Evolutionary conservation across 805 yeast species (phyloP).

Genomic region (Ogataea neopini): DNA sequence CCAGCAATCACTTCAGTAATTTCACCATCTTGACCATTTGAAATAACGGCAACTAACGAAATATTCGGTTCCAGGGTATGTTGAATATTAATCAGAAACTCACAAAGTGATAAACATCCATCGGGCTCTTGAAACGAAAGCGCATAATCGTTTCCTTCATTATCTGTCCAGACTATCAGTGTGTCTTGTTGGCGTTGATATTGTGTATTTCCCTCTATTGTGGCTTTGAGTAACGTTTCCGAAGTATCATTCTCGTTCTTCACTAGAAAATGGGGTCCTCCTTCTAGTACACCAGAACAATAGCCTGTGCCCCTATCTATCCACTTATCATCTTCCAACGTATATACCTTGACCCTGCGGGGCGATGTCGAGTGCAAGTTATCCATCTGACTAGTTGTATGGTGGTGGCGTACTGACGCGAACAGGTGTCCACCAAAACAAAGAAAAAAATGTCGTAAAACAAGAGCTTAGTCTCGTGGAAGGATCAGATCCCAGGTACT

Average conservation of each 20-base stretch:
- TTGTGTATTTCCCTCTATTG: conserved; percentile 71
- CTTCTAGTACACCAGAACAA: conserved; percentile 69
- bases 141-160: conserved; percentile 72
- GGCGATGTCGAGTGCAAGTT: conserved; percentile 41
- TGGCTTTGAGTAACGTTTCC: conserved; percentile 61
- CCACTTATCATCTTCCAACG: conserved; percentile 82
- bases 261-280: conserved; percentile 65
- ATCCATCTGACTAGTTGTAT: conserved; percentile 15
- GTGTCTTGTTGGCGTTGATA: conserved; percentile 96
- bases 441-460: neutral
- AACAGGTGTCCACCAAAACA: neutral
- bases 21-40: conserved; percentile 48
- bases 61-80: conserved; percentile 62
- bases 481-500: no score
- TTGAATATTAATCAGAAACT: conserved; percentile 71
- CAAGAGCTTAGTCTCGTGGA: neutral
- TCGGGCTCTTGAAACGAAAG: conserved; percentile 88
- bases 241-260: conserved; percentile 64
- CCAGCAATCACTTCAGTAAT: conserved; percentile 79
- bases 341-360: conserved; percentile 88
- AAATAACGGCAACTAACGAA: conserved; percentile 67
- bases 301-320: conserved; percentile 90
- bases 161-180: conserved; percentile 89
- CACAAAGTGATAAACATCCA: conserved; percentile 84
- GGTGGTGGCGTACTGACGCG: neutral